phyloP scores from a whole-genome alignment of 1,284 basidiomycete species.

The Fomitopsis palustris region DNA sequence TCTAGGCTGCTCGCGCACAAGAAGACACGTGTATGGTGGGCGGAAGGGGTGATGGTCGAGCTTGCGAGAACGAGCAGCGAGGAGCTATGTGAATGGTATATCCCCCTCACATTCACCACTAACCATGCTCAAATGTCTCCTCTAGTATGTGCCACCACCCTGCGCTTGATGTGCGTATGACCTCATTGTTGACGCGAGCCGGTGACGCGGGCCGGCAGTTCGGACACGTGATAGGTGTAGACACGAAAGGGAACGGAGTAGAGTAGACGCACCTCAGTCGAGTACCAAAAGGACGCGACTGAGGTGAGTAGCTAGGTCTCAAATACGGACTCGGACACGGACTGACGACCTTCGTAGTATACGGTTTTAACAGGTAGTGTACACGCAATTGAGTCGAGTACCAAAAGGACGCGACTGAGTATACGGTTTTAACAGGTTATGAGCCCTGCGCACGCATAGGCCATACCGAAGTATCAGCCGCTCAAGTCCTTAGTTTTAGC shows the following conservation, averaged over 20 bases:
- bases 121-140: no score
- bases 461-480: not conserved
- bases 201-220: no score
- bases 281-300: not conserved
- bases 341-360: no score
- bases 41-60: conserved; percentile 23
- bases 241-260: not conserved
- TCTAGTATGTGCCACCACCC: no score
- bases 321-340: not conserved
- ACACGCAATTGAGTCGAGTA: not conserved
- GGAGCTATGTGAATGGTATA: no score
- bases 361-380: not conserved
- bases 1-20: conserved; percentile 89
- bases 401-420: not conserved
- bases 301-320: not conserved
- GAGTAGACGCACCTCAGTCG: not conserved
- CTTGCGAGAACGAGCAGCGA: conserved; percentile 2
- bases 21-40: conserved; percentile 83
- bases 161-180: no score
- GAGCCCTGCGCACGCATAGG: not conserved
- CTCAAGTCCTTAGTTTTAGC: not conserved
- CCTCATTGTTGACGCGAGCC: no score
- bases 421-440: not conserved
- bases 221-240: not conserved
- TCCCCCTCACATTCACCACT: no score